These are phyloP conservation scores for Termitomyces sp. DNA, from an alignment of 768 basidiomycete species.

Conservation along the genomic window DNA sequence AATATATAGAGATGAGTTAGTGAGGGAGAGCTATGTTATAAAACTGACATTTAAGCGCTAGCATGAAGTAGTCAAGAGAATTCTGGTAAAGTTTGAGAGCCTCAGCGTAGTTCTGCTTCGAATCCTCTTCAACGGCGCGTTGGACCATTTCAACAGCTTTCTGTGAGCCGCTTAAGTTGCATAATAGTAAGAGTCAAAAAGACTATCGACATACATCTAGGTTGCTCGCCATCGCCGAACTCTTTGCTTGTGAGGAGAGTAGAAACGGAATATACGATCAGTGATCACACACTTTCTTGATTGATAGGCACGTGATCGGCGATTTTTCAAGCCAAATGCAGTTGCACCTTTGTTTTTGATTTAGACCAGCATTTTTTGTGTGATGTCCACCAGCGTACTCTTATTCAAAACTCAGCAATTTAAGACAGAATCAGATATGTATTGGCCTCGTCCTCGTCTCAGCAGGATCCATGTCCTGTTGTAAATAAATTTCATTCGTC, in stretches of 20 bases:
- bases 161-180: constrained; percentile 17
- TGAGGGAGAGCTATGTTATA: background rate
- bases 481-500: background rate
- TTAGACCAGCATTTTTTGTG: background rate
- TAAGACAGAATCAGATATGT: too few species aligned
- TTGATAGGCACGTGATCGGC: background rate
- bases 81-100: constrained; percentile 96
- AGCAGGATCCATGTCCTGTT: too few species aligned
- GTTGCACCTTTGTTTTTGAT: background rate
- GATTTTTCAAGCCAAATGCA: background rate
- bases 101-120: constrained; percentile 88
- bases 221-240: constrained; percentile 34
- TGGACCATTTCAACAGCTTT: constrained; percentile 87
- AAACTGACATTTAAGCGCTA: constrained; percentile 83
- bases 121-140: constrained; percentile 89
- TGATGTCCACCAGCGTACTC: background rate
- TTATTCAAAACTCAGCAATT: background rate
- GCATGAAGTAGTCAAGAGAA: constrained; percentile 97
- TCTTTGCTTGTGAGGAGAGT: background rate
- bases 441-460: background rate
- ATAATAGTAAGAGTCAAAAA: background rate
- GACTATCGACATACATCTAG: constrained; percentile 38
- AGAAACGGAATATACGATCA: background rate
- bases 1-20: background rate
- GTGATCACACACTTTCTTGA: background rate